phyloP scores from a whole-genome alignment of 208 protist species.

The Trichomonas vaginalis region DNA sequence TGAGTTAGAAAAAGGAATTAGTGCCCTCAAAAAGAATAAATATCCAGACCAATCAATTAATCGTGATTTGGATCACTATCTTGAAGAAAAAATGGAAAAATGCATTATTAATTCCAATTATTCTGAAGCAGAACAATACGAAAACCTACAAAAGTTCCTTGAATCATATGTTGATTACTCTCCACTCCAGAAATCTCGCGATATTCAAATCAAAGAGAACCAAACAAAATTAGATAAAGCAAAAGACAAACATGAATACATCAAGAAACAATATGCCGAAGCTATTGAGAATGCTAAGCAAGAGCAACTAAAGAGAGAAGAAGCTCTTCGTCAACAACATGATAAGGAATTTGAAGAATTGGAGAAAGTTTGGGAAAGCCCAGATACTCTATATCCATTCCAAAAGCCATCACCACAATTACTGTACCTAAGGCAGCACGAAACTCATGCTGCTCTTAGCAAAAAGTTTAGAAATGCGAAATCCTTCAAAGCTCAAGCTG shows the following conservation, averaged over 20 bases:
- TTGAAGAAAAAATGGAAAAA: not conserved
- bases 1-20: not conserved
- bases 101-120: not conserved
- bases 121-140: not conserved
- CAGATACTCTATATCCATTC: not conserved
- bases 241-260: not conserved
- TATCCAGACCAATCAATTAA: not conserved
- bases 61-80: not conserved
- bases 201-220: not conserved
- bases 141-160: not conserved
- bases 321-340: not conserved
- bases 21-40: not conserved
- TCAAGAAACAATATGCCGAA: not conserved
- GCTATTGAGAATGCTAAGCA: not conserved
- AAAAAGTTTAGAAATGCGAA: not conserved
- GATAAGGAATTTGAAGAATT: not conserved
- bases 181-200: not conserved
- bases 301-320: not conserved
- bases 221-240: not conserved
- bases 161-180: not conserved
- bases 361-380: not conserved
- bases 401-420: not conserved
- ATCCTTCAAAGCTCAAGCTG: not conserved
- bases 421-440: not conserved
- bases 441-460: not conserved